Percentiles rank a stretch among this genome's conserved stretches.
Conservation (phyloP, 495 filamentous ascomycete species). For the Penicillium silybi region DNA sequence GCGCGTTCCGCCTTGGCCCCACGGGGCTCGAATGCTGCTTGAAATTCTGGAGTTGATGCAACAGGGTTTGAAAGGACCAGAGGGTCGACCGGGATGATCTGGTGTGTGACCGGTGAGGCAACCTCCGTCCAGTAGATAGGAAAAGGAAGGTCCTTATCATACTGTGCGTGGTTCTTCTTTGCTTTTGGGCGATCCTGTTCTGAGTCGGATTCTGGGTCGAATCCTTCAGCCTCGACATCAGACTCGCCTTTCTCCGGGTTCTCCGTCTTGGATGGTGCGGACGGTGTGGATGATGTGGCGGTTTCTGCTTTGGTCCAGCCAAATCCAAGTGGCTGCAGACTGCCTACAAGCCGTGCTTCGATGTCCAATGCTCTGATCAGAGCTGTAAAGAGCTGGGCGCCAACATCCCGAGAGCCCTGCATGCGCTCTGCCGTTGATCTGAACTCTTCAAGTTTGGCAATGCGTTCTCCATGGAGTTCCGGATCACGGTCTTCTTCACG, state of each 20-base stretch:
- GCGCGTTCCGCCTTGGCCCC: conserved; percentile 75
- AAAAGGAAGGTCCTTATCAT: conserved; percentile 68
- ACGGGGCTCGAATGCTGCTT: conserved; percentile 77
- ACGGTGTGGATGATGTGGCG: conserved; percentile 13
- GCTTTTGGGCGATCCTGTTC: neutral
- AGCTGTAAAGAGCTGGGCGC: conserved; percentile 86
- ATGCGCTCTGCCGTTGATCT: conserved; percentile 63
- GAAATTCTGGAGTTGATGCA: conserved; percentile 61
- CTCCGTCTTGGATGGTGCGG: conserved; percentile 46
- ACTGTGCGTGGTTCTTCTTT: conserved; percentile 21
- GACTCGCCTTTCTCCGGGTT: conserved; percentile 13
- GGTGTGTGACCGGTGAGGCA: conserved; percentile 71
- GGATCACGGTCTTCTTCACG: conserved; percentile 57
- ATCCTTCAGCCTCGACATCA: conserved; percentile 12
- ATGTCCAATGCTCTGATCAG: conserved; percentile 78
- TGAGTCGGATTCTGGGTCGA: conserved; percentile 12
- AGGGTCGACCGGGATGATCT: conserved; percentile 73
- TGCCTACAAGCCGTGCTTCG: conserved; percentile 76
- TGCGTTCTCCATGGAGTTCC: conserved; percentile 68
- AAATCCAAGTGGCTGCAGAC: conserved; percentile 83
- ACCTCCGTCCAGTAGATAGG: conserved; percentile 95
- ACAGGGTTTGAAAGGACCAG: conserved; percentile 64
- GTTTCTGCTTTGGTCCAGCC: conserved; percentile 84
- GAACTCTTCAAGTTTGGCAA: conserved; percentile 62
- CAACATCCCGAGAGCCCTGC: conserved; percentile 81